These are phyloP conservation scores for Sarocladiaceae sp. DNA, from an alignment of 2,329 filamentous ascomycete species.

Conservation along the genomic window DNA sequence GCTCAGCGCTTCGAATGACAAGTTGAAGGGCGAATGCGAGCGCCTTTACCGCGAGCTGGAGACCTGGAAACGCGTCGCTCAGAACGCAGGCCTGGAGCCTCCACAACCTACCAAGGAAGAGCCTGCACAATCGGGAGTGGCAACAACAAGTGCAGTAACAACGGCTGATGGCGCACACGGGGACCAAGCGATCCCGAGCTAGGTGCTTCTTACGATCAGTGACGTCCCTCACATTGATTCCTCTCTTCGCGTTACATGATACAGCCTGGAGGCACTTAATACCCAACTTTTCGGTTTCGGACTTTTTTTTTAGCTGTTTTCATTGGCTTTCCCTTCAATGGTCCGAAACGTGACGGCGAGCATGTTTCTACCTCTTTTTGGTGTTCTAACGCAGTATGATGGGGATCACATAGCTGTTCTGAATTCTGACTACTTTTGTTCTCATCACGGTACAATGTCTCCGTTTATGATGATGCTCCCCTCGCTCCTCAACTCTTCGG, in stretches of 20 bases:
- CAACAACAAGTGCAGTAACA: background rate
- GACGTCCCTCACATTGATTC: background rate
- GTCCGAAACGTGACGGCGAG: too few relatives aligned
- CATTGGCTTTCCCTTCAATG: background rate
- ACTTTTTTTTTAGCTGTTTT: background rate
- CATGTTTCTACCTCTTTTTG: too few relatives aligned
- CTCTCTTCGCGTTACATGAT: background rate
- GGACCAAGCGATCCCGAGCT: background rate
- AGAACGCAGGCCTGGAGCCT: slow-evolving; percentile 52
- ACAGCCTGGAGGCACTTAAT: background rate
- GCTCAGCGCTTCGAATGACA: slow-evolving; percentile 81
- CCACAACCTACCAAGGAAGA: slow-evolving; percentile 36
- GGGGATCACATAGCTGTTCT: too few relatives aligned
- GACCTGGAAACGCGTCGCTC: slow-evolving; percentile 69
- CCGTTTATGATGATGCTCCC: too few relatives aligned
- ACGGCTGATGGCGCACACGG: background rate
- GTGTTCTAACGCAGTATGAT: too few relatives aligned
- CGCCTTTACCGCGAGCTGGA: slow-evolving; percentile 73
- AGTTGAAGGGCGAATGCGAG: slow-evolving; percentile 76
- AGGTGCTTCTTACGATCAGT: background rate
- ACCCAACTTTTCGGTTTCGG: background rate
- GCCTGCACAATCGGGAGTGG: slow-evolving; percentile 14
- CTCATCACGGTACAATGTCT: too few relatives aligned
- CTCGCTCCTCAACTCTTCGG: background rate
- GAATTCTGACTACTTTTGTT: too few relatives aligned